Base-by-base conservation (phyloP, 768 basidiomycete genomes). In the Tephrocybe rancida region DNA sequence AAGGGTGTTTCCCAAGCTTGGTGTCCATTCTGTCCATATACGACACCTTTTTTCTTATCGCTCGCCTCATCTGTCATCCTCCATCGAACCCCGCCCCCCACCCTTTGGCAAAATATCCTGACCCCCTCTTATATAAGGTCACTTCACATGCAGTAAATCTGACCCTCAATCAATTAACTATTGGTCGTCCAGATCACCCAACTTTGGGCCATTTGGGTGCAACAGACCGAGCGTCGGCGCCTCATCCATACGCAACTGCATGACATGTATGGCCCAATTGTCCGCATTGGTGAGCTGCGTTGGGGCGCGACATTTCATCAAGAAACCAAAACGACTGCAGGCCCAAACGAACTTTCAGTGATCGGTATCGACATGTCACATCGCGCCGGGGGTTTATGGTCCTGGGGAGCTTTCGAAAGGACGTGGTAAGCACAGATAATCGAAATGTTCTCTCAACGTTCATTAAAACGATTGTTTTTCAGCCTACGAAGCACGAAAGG, bases 311-410 rank as follows among this genome's bases (percentile, higher is more conserved):
- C 27, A 39, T 19, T 45, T 11, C 3, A 6, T 30, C 6, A 21
- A 13, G 21, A 16, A 18, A 13, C 5, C 30, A 9, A 8, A 37
- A 37, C 8, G 3, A 21, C 42, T 5, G 16, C 19, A 57, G 56
- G 56, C 26, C 82, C 79, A 1, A 84, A 84, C 44, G 83, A 83
- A 44, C 54, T 84, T 2, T 81, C 78, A 0, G 72, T 83, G 25
- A 62, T 73, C 30, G 73, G 78, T 25, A 68, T 65, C 5, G 68
- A 37, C 35, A n/a, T n/a, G n/a, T n/a, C n/a, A 74, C 8, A 70
- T 70, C 24, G 72, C 82, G 25, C 63, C 63, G 1, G 68, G 73
- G 10, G 61, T 82, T 42, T 67, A 82, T 61, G 82, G 82, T 2
- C 51, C 63, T 18, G 64, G 69, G 29, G 82, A 81, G 18, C 71